Evolutionary conservation across 2,329 filamentous ascomycete species (phyloP), one percentile per base, ranked within the genome.

Genomic region (Orbilia javanica): DNA sequence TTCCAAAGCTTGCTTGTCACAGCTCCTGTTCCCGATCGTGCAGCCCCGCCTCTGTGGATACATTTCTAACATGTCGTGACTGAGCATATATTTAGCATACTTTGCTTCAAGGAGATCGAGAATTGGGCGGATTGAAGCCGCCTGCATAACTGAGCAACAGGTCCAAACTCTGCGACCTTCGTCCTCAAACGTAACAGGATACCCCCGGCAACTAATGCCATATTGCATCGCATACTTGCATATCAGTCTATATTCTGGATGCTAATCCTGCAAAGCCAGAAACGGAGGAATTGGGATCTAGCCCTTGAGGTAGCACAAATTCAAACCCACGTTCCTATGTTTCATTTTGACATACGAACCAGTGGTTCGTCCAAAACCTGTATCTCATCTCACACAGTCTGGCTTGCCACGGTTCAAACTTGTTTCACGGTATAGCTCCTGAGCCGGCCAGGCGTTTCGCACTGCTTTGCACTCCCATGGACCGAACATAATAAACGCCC

Each of bases 321-420:
- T 64, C 46, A 27, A 50, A 50, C 34, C 31, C 64, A 76, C 65
- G 65, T 70, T 65, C 50, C 18, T 31, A 20, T 50, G 72, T 70
- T 76, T 69, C 72, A 76, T 48, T 69, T 70, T 55, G 65, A 65
- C 72, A 65, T 55, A 67, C 20, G 52, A 67, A 63, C 70, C 70
- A 60, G 25, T 53, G 52, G 55, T 60, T 39, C 55, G 55, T 60
- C 42, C 34, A 27, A 53, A 29, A 36, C 31, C 55, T 25, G 55
- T 60, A 18, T 34, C 55, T 42, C 55, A 60, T 60, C 55, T 60
- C 20, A 60, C 55, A 34, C 31, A 60, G 42, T 60, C 55, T 34
- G 27, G 55, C 55, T 34, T 20, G 27, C 55, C 55, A 60, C 55
- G 55, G 55, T 60, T 60, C 55, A 27, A 42, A 42, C n/a, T n/a